Conservation (phyloP, 805 yeast species). For the Saccharomycopsis capsularis region DNA sequence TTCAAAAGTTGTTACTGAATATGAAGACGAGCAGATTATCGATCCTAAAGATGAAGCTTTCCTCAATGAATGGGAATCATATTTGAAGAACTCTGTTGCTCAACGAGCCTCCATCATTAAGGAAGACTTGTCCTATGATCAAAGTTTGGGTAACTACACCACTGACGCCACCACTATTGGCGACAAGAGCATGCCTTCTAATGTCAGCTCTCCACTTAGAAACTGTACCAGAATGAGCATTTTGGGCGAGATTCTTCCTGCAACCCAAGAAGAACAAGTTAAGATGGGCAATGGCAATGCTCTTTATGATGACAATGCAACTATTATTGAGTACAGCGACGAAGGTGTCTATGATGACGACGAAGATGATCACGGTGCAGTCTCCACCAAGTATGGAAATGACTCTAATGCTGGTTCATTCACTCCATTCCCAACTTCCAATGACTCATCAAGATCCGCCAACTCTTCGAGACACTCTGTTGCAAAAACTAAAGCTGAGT, state of each 20-base stretch:
- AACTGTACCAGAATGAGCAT: not conserved
- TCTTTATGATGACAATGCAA: not conserved
- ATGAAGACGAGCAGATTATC: not conserved
- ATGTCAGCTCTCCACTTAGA: not conserved
- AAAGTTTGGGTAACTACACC: slow-evolving; percentile 7
- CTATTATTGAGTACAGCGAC: not conserved
- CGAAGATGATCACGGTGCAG: not conserved
- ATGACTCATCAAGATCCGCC: not conserved
- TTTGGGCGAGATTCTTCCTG: not conserved
- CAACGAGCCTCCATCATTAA: slow-evolving; percentile 13
- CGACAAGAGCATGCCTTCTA: slow-evolving; percentile 2
- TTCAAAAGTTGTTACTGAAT: not conserved
- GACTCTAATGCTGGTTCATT: not conserved
- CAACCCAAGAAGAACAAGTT: not conserved
- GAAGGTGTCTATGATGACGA: not conserved
- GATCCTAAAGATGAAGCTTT: slow-evolving; percentile 14
- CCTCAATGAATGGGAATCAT: slow-evolving; percentile 13
- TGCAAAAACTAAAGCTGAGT: too few relatives aligned
- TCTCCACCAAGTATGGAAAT: not conserved
- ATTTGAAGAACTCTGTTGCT: slow-evolving; percentile 14
- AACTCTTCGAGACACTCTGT: not conserved
- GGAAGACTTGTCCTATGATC: not conserved
- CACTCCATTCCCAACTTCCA: not conserved
- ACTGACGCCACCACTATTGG: slow-evolving; percentile 13
- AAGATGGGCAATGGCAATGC: not conserved